Evolutionary conservation across 768 basidiomycete species (phyloP), one percentile per base, ranked within the genome.

Genomic region (Russula sp.): DNA sequence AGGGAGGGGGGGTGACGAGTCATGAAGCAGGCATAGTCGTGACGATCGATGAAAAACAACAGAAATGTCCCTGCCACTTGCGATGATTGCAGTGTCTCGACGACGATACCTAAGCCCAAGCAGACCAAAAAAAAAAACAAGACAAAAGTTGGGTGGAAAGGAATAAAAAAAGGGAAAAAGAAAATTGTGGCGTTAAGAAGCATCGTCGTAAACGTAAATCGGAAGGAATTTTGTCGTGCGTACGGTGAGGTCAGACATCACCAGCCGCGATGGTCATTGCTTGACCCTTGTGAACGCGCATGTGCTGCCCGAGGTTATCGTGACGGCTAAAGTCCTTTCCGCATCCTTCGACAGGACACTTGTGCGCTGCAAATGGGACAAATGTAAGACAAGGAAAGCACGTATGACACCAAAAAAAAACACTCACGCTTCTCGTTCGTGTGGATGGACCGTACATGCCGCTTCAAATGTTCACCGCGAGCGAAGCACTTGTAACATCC

Each of bases 401-500:
- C 50, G 27, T 45, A 27, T 13, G 52, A 68, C 35, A 62, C 59
- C 39, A 45, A 32, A 2, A 55, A 0, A 52, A 62, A 51, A 64
- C 44, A 82, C 91, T 74, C 71, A 94, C 93, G 93, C 78, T 92
- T 94, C 73, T 94, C 92, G 73, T 94, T 83, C 27, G 93, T 94
- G 75, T 95, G 93, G 58, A 95, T 92, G 70, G 87, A 88, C 68
- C 91, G 76, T 45, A 94, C 82, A 73, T 95, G 93, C 66, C 94
- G 78, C 79, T 94, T 94, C 66, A 96, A 76, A 73, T 96, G 94
- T 74, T 96, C 94, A 22, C 88, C 88, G 35, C 94, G 80, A 40
- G 87, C 86, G 74, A 96, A 95, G 69, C 86, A 89, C 75, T 94
- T 94, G 48, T 87, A 88, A 73, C 94, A 95, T 6, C 86, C 91